A percentile compares a stretch with the other conserved stretches of the same genome.
Evolutionary conservation across 2,329 filamentous ascomycete genomes (phyloP).

Genomic region (Epicoccum nigrum): DNA sequence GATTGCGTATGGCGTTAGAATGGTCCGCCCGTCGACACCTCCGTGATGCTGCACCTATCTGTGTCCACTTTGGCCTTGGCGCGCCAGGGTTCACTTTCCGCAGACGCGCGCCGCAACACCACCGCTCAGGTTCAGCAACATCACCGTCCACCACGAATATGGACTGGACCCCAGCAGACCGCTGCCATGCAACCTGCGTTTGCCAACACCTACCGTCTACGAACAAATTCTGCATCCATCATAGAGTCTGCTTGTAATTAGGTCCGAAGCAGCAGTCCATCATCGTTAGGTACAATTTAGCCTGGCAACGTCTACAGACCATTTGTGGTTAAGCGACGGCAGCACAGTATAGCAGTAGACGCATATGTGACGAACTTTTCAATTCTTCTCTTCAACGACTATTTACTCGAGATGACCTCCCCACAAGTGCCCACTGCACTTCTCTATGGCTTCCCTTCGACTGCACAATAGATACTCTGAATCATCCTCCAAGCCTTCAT

Average conservation of each 20-base stretch:
- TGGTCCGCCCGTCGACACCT: conserved; percentile 10
- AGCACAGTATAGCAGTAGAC: background rate
- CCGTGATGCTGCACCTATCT: conserved; percentile 19
- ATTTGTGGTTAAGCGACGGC: background rate
- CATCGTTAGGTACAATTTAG: too few relatives aligned
- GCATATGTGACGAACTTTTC: conserved; percentile 31
- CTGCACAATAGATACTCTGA: conserved; percentile 32
- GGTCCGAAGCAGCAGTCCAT: too few relatives aligned
- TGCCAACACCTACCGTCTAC: too few relatives aligned
- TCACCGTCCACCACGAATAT: conserved; percentile 20
- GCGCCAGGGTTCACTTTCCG: conserved; percentile 35
- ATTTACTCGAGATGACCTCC: conserved; percentile 41
- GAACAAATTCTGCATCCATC: too few relatives aligned
- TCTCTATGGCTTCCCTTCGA: conserved; percentile 20
- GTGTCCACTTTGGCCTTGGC: conserved; percentile 41
- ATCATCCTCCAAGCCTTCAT: conserved; percentile 24
- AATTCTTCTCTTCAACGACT: conserved; percentile 35
- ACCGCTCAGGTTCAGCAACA: conserved; percentile 28
- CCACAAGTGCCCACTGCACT: conserved; percentile 32
- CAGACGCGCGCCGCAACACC: conserved; percentile 22
- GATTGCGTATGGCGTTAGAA: conserved; percentile 10
- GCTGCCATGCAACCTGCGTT: too few relatives aligned
- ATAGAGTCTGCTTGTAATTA: too few relatives aligned
- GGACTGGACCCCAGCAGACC: too few relatives aligned
- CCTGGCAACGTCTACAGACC: too few relatives aligned